Conservation (phyloP, 108 stramenopile genomes). For the Cyclostephanos tholiformis region DNA sequence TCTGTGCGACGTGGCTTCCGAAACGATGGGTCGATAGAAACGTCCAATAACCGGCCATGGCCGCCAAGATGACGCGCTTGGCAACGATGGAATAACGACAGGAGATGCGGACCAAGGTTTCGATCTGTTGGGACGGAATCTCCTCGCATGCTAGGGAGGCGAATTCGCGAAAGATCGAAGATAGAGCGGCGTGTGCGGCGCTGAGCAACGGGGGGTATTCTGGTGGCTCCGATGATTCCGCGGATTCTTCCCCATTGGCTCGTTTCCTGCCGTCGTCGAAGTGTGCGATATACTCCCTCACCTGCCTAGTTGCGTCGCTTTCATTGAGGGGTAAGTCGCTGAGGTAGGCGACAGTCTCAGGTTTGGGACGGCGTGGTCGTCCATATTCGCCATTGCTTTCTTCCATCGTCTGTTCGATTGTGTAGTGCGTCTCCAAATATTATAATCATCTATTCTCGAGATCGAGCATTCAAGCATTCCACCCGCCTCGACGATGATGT, state of each 20-base stretch:
- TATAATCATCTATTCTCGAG: neutral
- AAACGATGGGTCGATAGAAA: conserved; percentile 84
- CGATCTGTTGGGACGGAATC: conserved; percentile 63
- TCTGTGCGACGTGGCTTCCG: conserved; percentile 85
- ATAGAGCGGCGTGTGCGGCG: conserved; percentile 73
- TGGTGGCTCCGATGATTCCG: conserved; percentile 4
- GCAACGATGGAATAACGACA: conserved; percentile 67
- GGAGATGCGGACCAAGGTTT: conserved; percentile 66
- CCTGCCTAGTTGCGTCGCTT: conserved; percentile 58
- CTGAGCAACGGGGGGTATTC: conserved; percentile 71
- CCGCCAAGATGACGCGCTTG: conserved; percentile 58
- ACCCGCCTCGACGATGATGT: no score
- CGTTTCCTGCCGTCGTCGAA: conserved; percentile 18
- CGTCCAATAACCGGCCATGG: conserved; percentile 64
- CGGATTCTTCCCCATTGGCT: conserved; percentile 12
- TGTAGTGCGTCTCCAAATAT: no score
- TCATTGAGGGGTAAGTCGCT: conserved; percentile 74
- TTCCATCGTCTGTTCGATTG: no score
- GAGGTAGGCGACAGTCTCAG: conserved; percentile 81
- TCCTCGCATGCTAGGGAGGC: conserved; percentile 87
- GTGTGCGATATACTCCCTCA: conserved; percentile 51
- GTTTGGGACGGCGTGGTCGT: conserved; percentile 78
- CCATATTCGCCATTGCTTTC: conserved; percentile 47
- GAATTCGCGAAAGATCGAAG: conserved; percentile 76
- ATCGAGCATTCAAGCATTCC: no score